phyloP scores from a whole-genome alignment of 306 rosid species.

The Ochetophila trinervis region DNA sequence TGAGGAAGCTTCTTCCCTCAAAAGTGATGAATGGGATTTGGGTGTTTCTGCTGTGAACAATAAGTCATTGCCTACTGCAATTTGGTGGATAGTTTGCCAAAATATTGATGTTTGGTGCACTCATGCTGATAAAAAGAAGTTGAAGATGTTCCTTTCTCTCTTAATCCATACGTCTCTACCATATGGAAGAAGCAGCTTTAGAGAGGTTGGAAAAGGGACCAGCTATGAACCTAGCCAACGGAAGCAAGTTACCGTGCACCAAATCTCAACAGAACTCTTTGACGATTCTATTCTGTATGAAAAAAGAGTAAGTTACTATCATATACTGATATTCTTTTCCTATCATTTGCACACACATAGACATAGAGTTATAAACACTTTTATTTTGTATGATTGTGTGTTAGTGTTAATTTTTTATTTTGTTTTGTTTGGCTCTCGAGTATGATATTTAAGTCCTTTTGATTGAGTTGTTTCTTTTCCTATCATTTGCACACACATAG shows the following conservation, averaged over 20 bases:
- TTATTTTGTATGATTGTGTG: slow-evolving; percentile 9
- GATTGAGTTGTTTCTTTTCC: not conserved
- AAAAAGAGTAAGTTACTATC: slow-evolving; percentile 57
- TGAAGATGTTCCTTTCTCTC: slow-evolving; percentile 58
- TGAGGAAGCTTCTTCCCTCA: slow-evolving; percentile 32
- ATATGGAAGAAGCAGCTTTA: slow-evolving; percentile 34
- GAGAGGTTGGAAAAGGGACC: slow-evolving; percentile 26
- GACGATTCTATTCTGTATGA: slow-evolving; percentile 61
- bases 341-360: not conserved
- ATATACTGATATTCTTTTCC: not conserved
- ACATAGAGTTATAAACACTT: slow-evolving; percentile 2
- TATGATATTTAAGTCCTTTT: not conserved
- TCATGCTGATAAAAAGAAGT: slow-evolving; percentile 68
- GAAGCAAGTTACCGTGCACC: slow-evolving; percentile 48
- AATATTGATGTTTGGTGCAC: slow-evolving; percentile 75
- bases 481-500: not conserved
- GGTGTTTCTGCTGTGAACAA: slow-evolving; percentile 42
- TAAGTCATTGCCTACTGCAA: slow-evolving; percentile 60
- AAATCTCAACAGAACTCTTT: slow-evolving; percentile 66
- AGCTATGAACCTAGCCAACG: slow-evolving; percentile 31
- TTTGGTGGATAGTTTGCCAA: slow-evolving; percentile 82
- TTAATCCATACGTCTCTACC: slow-evolving; percentile 53
- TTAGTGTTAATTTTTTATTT: not conserved
- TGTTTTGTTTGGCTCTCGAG: not conserved
- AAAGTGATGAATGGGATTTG: slow-evolving; percentile 53